Conservation (phyloP, 768 basidiomycete species). For the Amanita rubescens region DNA sequence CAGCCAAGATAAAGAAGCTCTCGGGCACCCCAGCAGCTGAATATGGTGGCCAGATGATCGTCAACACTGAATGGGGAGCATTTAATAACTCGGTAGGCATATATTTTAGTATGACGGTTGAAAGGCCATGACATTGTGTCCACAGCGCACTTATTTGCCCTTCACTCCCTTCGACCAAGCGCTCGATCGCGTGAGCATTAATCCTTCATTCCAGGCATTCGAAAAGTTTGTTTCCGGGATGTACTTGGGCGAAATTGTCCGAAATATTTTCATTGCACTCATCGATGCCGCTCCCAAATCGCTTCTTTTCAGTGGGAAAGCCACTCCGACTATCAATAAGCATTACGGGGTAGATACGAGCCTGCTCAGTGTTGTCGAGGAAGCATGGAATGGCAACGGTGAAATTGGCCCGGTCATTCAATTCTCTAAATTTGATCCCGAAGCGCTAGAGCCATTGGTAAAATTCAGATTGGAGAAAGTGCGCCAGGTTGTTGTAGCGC, state of each 20-base stretch:
- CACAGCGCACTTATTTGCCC: slow-evolving; percentile 73
- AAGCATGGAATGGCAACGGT: slow-evolving; percentile 53
- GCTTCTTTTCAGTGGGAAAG: slow-evolving; percentile 75
- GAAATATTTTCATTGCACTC: slow-evolving; percentile 77
- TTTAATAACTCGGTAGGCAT: slow-evolving; percentile 83
- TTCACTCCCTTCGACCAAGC: slow-evolving; percentile 87
- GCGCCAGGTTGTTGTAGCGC: slow-evolving; percentile 50
- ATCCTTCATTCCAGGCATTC: slow-evolving; percentile 87
- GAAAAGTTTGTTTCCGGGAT: slow-evolving; percentile 99
- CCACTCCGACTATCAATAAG: slow-evolving; percentile 63
- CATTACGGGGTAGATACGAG: slow-evolving; percentile 96
- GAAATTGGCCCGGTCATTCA: slow-evolving; percentile 28
- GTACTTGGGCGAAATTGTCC: slow-evolving; percentile 94
- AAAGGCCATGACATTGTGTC: neutral
- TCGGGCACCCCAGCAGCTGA: slow-evolving; percentile 51
- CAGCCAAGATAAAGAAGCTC: slow-evolving; percentile 77
- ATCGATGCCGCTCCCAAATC: slow-evolving; percentile 68
- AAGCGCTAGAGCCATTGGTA: slow-evolving; percentile 23
- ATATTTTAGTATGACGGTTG: neutral
- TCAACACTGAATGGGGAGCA: slow-evolving; percentile 98
- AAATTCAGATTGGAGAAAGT: slow-evolving; percentile 43
- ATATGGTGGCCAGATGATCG: slow-evolving; percentile 77
- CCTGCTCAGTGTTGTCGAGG: slow-evolving; percentile 80
- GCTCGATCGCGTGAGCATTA: slow-evolving; percentile 90
- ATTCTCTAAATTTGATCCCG: slow-evolving; percentile 25